phyloP scores from a whole-genome alignment of 164 flowering plant species.

The Stephania japonica region DNA sequence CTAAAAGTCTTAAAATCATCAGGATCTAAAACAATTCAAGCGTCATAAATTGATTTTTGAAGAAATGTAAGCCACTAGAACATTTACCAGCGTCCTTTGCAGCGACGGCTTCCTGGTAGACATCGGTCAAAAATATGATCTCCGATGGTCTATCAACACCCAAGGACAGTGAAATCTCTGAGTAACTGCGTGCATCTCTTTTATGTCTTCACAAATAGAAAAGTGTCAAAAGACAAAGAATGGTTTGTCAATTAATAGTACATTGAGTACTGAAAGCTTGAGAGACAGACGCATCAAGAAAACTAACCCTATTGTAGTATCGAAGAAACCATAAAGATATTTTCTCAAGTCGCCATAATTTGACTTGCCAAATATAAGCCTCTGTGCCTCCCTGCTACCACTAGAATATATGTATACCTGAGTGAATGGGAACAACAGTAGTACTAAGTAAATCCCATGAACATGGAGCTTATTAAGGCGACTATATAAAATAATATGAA shows the following conservation, averaged over 20 bases:
- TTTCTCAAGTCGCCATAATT: conserved; percentile 79
- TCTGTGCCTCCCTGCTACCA: conserved; percentile 97
- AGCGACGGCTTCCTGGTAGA: conserved; percentile 84
- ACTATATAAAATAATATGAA: neutral
- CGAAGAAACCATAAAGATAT: conserved; percentile 81
- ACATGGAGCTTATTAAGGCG: neutral
- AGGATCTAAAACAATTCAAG: neutral
- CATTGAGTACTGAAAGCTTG: neutral
- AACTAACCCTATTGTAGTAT: conserved; percentile 75
- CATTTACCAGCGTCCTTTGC: conserved; percentile 86
- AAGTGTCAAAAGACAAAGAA: neutral
- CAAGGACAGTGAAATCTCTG: conserved; percentile 65
- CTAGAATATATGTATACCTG: conserved; percentile 98
- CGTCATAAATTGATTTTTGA: neutral
- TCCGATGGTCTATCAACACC: conserved; percentile 86
- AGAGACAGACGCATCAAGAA: neutral
- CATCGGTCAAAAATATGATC: conserved; percentile 80
- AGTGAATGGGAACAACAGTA: neutral
- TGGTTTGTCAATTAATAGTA: neutral
- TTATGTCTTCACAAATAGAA: conserved; percentile 53
- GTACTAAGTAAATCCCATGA: neutral
- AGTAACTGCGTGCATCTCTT: conserved; percentile 66
- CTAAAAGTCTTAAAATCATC: neutral
- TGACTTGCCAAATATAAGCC: conserved; percentile 86
- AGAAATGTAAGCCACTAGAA: neutral